These are phyloP conservation scores for Botryotinia convoluta DNA, from an alignment of 2,329 filamentous ascomycete species.

Conservation along the genomic window DNA sequence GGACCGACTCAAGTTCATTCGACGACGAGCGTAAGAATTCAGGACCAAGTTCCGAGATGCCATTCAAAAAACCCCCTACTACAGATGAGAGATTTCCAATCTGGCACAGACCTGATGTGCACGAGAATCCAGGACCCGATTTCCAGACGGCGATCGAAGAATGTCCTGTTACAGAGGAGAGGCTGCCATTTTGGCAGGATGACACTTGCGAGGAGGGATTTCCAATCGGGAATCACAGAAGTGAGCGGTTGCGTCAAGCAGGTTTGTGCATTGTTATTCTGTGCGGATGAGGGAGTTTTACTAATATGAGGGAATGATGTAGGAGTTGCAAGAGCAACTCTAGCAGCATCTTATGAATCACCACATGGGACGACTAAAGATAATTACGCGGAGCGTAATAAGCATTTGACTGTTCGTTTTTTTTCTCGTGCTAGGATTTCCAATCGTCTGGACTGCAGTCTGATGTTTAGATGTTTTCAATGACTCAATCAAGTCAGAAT, in stretches of 20 bases:
- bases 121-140: not conserved
- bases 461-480: not conserved
- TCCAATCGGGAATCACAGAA: not conserved
- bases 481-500: not conserved
- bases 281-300: not conserved
- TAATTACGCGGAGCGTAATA: conserved; percentile 40
- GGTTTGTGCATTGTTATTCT: not conserved
- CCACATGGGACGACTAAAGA: conserved; percentile 44
- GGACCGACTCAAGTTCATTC: not conserved
- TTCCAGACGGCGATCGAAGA: not conserved
- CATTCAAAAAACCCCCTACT: not conserved
- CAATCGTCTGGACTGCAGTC: not conserved
- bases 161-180: not conserved
- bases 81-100: not conserved
- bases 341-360: conserved; percentile 41
- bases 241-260: not conserved
- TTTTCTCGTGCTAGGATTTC: not conserved
- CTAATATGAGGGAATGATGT: not conserved
- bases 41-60: not conserved
- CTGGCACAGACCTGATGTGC: not conserved
- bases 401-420: conserved; percentile 38
- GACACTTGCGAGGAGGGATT: not conserved
- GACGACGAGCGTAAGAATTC: not conserved
- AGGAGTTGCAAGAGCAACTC: conserved; percentile 44
- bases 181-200: not conserved